Evolutionary conservation across 176 grass and related monocot genomes (phyloP).

Genomic region (Carex kokanica): DNA sequence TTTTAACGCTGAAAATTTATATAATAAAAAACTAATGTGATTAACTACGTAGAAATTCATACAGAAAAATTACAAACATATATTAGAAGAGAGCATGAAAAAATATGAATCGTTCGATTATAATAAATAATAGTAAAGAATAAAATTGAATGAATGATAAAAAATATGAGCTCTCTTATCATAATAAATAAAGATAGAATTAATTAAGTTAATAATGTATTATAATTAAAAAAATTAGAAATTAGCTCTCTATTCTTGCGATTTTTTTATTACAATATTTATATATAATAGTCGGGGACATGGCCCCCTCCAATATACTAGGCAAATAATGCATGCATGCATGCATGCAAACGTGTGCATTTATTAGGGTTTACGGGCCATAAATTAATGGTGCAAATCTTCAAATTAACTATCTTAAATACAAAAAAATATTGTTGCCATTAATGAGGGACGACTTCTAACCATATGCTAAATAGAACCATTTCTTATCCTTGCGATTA

Average conservation of each 20-base stretch:
- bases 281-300: not conserved
- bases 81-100: too few species aligned
- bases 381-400: not conserved
- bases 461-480: not conserved
- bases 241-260: not conserved
- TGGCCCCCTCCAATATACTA: not conserved
- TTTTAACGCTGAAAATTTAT: too few species aligned
- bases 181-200: too few species aligned
- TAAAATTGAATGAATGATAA: too few species aligned
- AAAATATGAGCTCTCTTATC: too few species aligned
- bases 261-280: not conserved
- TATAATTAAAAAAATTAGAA: too few species aligned
- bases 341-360: constrained; percentile 19
- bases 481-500: not conserved
- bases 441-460: not conserved
- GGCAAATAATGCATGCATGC: not conserved
- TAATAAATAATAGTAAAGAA: too few species aligned
- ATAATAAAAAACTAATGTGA: too few species aligned
- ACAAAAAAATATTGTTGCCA: not conserved
- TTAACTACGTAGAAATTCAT: too few species aligned
- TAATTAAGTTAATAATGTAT: too few species aligned
- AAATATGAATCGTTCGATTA: too few species aligned
- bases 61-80: too few species aligned
- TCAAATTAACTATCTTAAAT: not conserved
- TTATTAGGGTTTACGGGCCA: not conserved